Base-by-base conservation (phyloP, 257 asterid genomes). In the Nicotiana tomentosiformis region DNA sequence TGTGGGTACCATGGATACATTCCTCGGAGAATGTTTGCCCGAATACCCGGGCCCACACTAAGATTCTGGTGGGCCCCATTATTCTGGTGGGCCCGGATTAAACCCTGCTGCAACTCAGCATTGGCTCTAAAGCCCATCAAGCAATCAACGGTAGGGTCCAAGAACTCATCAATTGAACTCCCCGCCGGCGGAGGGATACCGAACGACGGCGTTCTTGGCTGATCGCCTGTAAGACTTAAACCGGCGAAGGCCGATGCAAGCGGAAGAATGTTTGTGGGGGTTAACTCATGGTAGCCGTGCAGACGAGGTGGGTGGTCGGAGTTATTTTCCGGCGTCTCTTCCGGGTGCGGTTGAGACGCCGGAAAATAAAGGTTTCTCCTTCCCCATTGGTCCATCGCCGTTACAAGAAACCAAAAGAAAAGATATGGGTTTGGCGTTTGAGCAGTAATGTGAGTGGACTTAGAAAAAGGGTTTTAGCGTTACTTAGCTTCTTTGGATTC, bases 1-100 rank as follows among this genome's bases (percentile, higher is more conserved):
- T 11, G 35, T 43, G 17, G 8, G 68, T 26, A 39, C 57, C 57
- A 69, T 39, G 57, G 51, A 43, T 8, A 9, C 20, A 56, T 5
- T 56, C 65, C 3, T 58, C 10, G 29, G 43, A 14, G 18, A 30
- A 14, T 11, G 37, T 61, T 14, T 2, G 12, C 30, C 12, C 14
- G 61, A 43, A 70, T 4, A 8, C 4, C 86, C 35, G 88, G 93
- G 85, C 93, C 94, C 93, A 85, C 90, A 64, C 61, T 69, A 84
- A 80, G 74, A 83, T 84, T 80, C 83, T 33, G 85, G 88, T 86
- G 92, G 92, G 88, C 55, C 92, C 94, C 92, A 35, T 82, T 7
- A 65, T 69, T 69, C 57, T 85, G 20, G 53, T 61, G 85, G 26
- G 83, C 61, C 87, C 56, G 72, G 77, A 81, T 64, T 12, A 80